These are phyloP conservation scores for Drosera capensis DNA, from an alignment of 148 eudicot genomes.

Conservation along the genomic window DNA sequence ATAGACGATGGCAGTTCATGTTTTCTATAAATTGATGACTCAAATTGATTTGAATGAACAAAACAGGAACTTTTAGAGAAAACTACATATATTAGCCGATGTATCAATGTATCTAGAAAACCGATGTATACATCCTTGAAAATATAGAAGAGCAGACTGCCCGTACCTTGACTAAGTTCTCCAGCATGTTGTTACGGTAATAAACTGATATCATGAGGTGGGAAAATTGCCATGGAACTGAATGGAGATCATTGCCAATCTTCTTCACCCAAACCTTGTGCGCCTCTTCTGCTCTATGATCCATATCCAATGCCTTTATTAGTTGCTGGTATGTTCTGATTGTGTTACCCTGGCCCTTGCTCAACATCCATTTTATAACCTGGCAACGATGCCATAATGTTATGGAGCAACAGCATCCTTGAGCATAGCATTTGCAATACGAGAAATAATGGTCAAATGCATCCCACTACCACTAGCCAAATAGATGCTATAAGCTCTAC, in stretches of 20 bases:
- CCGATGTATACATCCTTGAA: background rate
- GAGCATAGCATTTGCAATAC: background rate
- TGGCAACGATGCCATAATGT: conserved; percentile 4
- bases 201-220: conserved; percentile 70
- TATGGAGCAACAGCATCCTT: background rate
- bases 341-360: conserved; percentile 94
- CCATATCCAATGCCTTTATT: conserved; percentile 80
- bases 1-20: too few relatives aligned
- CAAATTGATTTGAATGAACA: too few relatives aligned
- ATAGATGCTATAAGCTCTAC: too few relatives aligned
- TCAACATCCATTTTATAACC: conserved; percentile 90
- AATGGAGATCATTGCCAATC: conserved; percentile 64
- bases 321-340: conserved; percentile 70
- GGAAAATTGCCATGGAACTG: conserved; percentile 77
- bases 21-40: too few relatives aligned
- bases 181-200: conserved; percentile 67
- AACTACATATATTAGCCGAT: too few relatives aligned
- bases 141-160: background rate
- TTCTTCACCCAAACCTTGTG: conserved; percentile 75
- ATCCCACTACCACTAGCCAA: background rate
- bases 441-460: background rate
- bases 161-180: conserved; percentile 42
- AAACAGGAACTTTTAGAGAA: too few relatives aligned
- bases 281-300: conserved; percentile 72
- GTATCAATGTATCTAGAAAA: background rate